Conservation (phyloP, 441 rosid genomes). For the Viola pubescens region DNA sequence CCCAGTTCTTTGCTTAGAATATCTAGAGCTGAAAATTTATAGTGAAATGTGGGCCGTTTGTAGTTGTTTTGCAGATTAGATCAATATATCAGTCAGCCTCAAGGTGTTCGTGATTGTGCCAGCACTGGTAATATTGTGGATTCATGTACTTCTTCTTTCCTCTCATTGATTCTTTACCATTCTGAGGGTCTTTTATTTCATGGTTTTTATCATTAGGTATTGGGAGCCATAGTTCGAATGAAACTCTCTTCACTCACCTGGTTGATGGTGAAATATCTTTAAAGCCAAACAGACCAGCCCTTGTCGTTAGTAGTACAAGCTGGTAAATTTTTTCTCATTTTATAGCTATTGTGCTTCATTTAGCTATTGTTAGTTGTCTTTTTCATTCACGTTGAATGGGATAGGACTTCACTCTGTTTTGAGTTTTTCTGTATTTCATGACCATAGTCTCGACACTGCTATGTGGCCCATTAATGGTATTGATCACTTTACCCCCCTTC, state of each 20-base stretch:
- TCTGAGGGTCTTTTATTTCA: slow-evolving; percentile 5
- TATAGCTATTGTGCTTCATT: not conserved
- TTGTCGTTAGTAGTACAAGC: slow-evolving; percentile 93
- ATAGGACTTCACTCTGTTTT: not conserved
- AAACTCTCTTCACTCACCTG: slow-evolving; percentile 55
- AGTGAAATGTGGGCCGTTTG: slow-evolving; percentile 19
- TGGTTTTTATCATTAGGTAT: slow-evolving; percentile 17
- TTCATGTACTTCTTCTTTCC: not conserved
- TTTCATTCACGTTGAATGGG: not conserved
- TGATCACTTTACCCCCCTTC: no score
- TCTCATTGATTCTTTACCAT: slow-evolving; percentile 3
- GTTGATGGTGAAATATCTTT: slow-evolving; percentile 31
- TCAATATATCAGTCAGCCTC: slow-evolving; percentile 38
- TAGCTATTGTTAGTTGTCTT: not conserved
- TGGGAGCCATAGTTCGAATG: slow-evolving; percentile 24
- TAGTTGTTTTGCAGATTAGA: slow-evolving; percentile 81
- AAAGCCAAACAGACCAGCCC: slow-evolving; percentile 76
- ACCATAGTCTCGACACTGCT: no score
- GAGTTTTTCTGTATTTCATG: not conserved
- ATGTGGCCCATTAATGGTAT: no score
- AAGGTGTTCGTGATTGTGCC: slow-evolving; percentile 49
- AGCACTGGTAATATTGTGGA: slow-evolving; percentile 43
- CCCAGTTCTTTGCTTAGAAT: not conserved
- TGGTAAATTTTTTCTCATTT: slow-evolving; percentile 40
- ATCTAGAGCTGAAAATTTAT: slow-evolving; percentile 3